These are phyloP conservation scores for Tolypocladium tropicale DNA, from an alignment of 2,329 filamentous ascomycete species.

Conservation along the genomic window DNA sequence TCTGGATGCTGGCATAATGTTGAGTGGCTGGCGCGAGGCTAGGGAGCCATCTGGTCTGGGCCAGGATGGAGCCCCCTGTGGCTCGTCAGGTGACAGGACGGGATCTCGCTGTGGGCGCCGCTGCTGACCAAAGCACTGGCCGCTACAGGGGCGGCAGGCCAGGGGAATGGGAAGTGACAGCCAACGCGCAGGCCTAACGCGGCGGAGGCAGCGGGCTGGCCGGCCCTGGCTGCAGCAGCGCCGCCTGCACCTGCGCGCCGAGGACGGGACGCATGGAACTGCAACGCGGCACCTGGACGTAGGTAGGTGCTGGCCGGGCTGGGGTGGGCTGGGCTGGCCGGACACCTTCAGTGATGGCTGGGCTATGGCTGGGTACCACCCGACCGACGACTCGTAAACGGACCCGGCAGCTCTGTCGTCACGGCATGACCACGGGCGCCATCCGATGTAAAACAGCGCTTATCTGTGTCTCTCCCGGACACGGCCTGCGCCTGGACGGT, in stretches of 20 bases:
- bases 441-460: neutral
- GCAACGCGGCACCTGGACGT: neutral
- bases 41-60: constrained; percentile 2
- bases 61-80: constrained; percentile 1
- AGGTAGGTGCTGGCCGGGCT: too few species aligned
- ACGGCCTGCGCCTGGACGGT: neutral
- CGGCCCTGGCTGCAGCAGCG: neutral
- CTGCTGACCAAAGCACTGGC: constrained; percentile 6
- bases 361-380: too few species aligned
- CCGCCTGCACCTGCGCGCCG: neutral
- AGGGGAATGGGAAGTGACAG: neutral
- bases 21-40: neutral
- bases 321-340: too few species aligned
- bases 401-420: neutral
- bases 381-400: too few species aligned
- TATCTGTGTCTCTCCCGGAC: neutral
- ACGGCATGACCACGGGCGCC: neutral
- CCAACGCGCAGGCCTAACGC: neutral
- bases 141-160: constrained; percentile 4
- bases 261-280: neutral
- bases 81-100: constrained; percentile 6
- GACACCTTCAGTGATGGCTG: too few species aligned
- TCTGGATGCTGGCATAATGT: neutral
- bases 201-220: too few species aligned
- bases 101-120: constrained; percentile 1